A percentile compares a stretch with the other conserved stretches of the same genome.
phyloP scores from a whole-genome alignment of 257 asterid genomes.

The Solanum clarkiae region DNA sequence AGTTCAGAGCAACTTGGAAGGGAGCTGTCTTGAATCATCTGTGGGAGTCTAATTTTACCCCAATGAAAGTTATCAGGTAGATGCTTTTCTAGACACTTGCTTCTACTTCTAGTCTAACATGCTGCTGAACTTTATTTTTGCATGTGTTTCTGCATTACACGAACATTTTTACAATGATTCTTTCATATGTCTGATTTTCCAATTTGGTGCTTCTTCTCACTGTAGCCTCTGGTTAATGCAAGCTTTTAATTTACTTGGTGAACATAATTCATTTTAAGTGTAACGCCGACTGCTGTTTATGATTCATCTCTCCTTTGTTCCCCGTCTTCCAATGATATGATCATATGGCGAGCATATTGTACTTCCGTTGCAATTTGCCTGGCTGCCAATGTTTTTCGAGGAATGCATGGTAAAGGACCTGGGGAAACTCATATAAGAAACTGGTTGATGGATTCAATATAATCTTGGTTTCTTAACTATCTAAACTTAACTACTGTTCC shows the following conservation, averaged over 20 bases:
- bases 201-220: not conserved
- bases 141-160: not conserved
- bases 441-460: not conserved
- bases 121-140: not conserved
- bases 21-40: constrained; percentile 76
- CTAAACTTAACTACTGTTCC: not conserved
- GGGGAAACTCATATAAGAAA: not conserved
- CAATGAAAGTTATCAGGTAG: constrained; percentile 79
- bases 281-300: not conserved
- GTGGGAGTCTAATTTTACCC: constrained; percentile 97
- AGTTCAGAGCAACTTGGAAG: constrained; percentile 76
- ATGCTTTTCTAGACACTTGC: not conserved
- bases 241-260: not conserved
- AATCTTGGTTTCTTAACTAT: not conserved
- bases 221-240: not conserved
- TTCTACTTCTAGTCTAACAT: not conserved
- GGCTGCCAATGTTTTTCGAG: not conserved
- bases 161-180: not conserved
- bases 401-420: not conserved
- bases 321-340: not conserved
- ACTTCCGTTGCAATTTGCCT: not conserved
- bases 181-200: not conserved
- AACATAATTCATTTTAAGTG: not conserved
- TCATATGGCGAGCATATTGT: not conserved
- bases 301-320: not conserved